Conservation (phyloP, 768 basidiomycete genomes). For the Krasilnikovozyma curviuscula region DNA sequence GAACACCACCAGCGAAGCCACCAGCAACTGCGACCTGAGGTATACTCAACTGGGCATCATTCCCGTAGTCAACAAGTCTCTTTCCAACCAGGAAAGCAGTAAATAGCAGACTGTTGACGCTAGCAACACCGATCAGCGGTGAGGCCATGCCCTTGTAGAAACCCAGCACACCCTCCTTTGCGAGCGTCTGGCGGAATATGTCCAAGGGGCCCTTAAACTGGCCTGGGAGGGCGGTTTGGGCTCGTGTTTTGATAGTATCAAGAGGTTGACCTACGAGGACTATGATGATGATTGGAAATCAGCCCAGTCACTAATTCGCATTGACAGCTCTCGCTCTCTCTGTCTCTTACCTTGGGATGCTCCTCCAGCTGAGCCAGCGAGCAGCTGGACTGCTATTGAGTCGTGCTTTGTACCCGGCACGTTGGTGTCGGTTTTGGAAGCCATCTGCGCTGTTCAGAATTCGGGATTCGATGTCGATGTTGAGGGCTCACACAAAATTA, state of each 20-base stretch:
- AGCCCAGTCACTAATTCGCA: too few species aligned
- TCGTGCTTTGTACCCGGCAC: too few species aligned
- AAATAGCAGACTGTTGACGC: conserved; percentile 89
- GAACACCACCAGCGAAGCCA: conserved; percentile 76
- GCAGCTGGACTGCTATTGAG: too few species aligned
- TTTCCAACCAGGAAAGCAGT: conserved; percentile 68
- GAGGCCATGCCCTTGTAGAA: conserved; percentile 80
- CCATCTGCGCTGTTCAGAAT: too few species aligned
- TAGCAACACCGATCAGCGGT: conserved; percentile 78
- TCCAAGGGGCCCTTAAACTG: conserved; percentile 77
- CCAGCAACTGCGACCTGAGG: conserved; percentile 67
- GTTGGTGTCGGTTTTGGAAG: too few species aligned
- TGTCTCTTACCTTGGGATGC: too few species aligned
- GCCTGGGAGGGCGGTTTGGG: conserved; percentile 36
- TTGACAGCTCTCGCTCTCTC: too few species aligned
- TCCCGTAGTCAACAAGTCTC: conserved; percentile 56
- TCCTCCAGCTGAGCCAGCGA: conserved; percentile 3
- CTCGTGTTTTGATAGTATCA: conserved; percentile 72
- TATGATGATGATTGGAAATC: too few species aligned
- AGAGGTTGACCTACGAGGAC: conserved; percentile 10
- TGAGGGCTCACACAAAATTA: too few species aligned
- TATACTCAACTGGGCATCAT: too few species aligned
- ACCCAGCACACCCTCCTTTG: conserved; percentile 76
- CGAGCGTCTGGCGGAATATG: conserved; percentile 57
- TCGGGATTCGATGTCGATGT: too few species aligned